A percentile compares a stretch with the other conserved stretches of the same genome.
These are phyloP conservation scores for Ceratopteris richardii DNA, from an alignment of 75 land plant species.

Conservation along the genomic window DNA sequence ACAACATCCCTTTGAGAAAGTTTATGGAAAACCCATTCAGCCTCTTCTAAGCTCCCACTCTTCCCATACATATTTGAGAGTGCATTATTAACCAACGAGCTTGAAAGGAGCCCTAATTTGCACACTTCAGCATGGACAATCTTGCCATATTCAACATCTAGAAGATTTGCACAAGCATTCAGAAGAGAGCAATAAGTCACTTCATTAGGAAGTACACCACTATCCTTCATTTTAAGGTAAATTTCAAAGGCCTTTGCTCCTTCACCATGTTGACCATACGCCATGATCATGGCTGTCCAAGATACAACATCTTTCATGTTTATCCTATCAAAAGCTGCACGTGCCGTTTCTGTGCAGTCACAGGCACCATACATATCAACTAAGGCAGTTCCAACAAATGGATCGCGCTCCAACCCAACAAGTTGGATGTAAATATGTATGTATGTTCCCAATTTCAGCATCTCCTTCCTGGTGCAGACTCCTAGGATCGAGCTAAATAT, in stretches of 20 bases:
- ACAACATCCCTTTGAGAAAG: constrained; percentile 4
- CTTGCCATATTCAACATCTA: not conserved
- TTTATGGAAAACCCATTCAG: constrained; percentile 10
- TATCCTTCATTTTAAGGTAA: constrained; percentile 11
- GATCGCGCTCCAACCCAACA: not conserved
- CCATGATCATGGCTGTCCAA: constrained; percentile 18
- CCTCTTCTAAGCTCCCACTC: constrained; percentile 4
- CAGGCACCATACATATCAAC: constrained; percentile 15
- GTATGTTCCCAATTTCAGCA: not conserved
- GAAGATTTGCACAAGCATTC: constrained; percentile 16
- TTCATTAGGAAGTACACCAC: constrained; percentile 8
- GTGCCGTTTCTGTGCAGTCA: constrained; percentile 8
- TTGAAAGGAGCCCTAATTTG: not conserved
- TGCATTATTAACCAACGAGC: constrained; percentile 3
- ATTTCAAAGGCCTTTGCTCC: constrained; percentile 8
- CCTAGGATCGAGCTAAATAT: constrained; percentile 10
- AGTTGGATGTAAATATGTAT: constrained; percentile 12
- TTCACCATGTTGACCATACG: not conserved
- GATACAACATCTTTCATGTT: constrained; percentile 10
- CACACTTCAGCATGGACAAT: constrained; percentile 6
- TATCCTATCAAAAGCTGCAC: constrained; percentile 4
- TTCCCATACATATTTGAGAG: constrained; percentile 12
- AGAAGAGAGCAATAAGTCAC: constrained; percentile 9
- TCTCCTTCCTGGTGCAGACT: not conserved
- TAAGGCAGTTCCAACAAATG: constrained; percentile 7